Conservation (phyloP, 371 early-diverging fungal genomes). For the Rhizopus arrhizus region DNA sequence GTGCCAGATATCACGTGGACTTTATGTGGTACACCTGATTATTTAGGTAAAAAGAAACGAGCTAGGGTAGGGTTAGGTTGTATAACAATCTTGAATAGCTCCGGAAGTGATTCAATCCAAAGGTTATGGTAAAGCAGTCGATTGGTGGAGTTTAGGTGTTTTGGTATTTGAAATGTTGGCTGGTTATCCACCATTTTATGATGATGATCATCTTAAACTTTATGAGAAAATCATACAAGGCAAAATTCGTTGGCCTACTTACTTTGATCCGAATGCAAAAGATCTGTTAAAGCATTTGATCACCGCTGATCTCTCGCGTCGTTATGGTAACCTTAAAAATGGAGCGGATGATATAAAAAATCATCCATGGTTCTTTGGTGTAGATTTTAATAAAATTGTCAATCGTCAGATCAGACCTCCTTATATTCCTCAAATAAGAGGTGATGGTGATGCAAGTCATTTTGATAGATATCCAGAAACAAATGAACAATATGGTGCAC, state of each 20-base stretch:
- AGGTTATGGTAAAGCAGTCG: constrained; percentile 94
- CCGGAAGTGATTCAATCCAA: constrained; percentile 96
- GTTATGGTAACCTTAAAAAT: constrained; percentile 90
- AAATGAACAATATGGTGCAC: constrained; percentile 63
- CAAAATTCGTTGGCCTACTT: constrained; percentile 86
- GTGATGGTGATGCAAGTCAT: constrained; percentile 93
- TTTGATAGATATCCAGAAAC: constrained; percentile 93
- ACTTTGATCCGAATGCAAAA: constrained; percentile 88
- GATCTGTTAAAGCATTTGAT: constrained; percentile 90
- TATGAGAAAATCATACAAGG: constrained; percentile 95
- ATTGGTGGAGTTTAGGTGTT: constrained; percentile 99
- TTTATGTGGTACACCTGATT: constrained; percentile 98
- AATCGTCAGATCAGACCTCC: constrained; percentile 85
- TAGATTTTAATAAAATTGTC: constrained; percentile 87
- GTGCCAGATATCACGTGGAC: constrained; percentile 96
- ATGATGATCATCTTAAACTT: constrained; percentile 92
- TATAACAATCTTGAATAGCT: constrained; percentile 45
- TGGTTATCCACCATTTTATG: constrained; percentile 88
- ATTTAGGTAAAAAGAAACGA: constrained; percentile 56
- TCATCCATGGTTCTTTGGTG: constrained; percentile 95
- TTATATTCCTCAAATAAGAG: constrained; percentile 81
- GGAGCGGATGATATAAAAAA: constrained; percentile 91
- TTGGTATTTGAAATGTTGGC: constrained; percentile 93
- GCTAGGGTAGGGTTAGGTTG: background rate
- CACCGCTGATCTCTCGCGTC: constrained; percentile 83